phyloP scores from a whole-genome alignment of 495 filamentous ascomycete genomes.

The Penicillium ucsense region DNA sequence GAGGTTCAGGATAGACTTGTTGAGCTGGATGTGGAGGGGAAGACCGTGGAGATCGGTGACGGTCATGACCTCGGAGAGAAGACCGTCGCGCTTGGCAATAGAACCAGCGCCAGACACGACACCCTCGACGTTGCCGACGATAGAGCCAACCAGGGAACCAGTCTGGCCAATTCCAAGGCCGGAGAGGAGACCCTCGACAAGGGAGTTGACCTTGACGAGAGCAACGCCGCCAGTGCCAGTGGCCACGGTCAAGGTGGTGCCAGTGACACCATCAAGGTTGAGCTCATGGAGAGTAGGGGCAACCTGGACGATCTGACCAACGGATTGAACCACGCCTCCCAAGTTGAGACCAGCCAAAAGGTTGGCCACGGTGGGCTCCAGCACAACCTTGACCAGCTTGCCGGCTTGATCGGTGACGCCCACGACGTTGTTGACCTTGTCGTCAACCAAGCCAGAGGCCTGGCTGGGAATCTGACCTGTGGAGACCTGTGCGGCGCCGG shows the following conservation, averaged over 20 bases:
- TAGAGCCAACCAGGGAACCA: constrained; percentile 42
- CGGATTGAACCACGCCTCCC: constrained; percentile 4
- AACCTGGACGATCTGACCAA: constrained; percentile 11
- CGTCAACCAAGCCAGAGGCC: neutral
- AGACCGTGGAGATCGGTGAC: constrained; percentile 10
- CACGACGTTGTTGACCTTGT: constrained; percentile 7
- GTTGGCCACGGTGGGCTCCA: constrained; percentile 7
- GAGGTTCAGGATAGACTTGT: constrained; percentile 6
- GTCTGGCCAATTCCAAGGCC: constrained; percentile 58
- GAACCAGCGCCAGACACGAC: constrained; percentile 1
- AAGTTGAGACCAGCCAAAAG: constrained; percentile 10
- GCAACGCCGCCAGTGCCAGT: constrained; percentile 5
- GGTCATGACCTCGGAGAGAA: constrained; percentile 7
- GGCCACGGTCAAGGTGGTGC: constrained; percentile 10
- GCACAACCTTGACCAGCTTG: constrained; percentile 13
- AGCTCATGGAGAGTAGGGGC: constrained; percentile 7
- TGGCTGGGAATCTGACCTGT: neutral
- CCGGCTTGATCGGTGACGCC: constrained; percentile 12
- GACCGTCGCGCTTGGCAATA: constrained; percentile 6
- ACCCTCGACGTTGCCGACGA: constrained; percentile 10
- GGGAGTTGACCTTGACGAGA: constrained; percentile 15
- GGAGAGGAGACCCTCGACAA: constrained; percentile 5
- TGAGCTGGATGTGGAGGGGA: constrained; percentile 8
- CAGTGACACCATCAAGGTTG: constrained; percentile 4
- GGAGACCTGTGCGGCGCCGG: neutral